Base-by-base conservation (phyloP, 306 rosid species). In the Sicyos baderoa region DNA sequence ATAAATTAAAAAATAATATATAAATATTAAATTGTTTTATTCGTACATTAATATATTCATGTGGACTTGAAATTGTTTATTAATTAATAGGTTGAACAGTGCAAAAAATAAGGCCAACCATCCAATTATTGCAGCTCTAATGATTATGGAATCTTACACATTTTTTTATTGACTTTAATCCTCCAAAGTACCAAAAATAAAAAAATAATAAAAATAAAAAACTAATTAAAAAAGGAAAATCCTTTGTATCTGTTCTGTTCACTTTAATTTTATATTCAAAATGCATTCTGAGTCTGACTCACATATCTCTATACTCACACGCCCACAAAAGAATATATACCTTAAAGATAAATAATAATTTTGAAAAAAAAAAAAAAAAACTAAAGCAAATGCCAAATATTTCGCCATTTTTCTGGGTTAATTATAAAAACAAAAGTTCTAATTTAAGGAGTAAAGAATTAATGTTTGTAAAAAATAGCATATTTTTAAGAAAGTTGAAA, bases 41-140 rank as follows among this genome's bases (percentile, higher is more conserved):
- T 61, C 3, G 10, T n/a, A 35, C 25, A 40, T n/a, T n/a, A n/a
- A n/a, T 62, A 3, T 42, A 37, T 62, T 37, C 7, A 56, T 23
- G 19, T 65, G 73, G 73, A 7, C 29, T 59, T 40, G 9, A 27
- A 61, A 17, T 18, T 9, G 22, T 2, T 61, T 52, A 63, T 25
- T n/a, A n/a, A n/a, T 54, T 7, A 42, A 72, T 35, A 68, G 62
- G 47, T 76, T 27, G 48, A 62, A 62, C 37, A 37, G 51, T 10
- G 16, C 1, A 35, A 61, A 29, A 59, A 27, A 3, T 7, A 8
- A 62, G 67, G 47, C 75, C 29, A 67, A 76, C 55, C 37, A 47
- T 68, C 79, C 86, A 81, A 81, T 84, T 67, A 82, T 84, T 72
- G 76, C 25, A 50, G 11, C 79, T 76, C 86, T 74, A 83, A 86